Conservation (phyloP, 306 rosid species). For the Quercus aquifolioides region DNA sequence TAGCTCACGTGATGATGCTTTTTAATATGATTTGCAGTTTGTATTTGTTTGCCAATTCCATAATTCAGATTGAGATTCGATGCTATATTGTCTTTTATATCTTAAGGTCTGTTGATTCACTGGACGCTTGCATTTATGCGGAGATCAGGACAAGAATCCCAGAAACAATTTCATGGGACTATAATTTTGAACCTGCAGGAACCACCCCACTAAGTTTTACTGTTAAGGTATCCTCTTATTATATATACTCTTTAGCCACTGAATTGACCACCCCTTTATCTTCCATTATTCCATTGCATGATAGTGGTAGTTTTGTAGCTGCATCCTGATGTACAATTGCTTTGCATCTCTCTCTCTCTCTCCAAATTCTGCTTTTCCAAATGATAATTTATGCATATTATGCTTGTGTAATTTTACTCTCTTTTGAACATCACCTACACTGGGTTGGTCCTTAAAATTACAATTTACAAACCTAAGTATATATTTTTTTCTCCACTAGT, state of each 20-base stretch:
- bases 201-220: conserved; percentile 76
- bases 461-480: neutral
- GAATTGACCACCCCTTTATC: no score
- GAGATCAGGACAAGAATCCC: conserved; percentile 96
- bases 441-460: neutral
- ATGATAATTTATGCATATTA: neutral
- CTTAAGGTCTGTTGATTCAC: conserved; percentile 76
- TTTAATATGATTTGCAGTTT: neutral
- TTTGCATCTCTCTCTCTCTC: neutral
- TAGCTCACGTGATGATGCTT: neutral
- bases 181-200: conserved; percentile 92
- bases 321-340: neutral
- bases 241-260: neutral
- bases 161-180: conserved; percentile 86
- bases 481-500: neutral
- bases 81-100: conserved; percentile 12
- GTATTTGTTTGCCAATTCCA: neutral
- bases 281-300: neutral
- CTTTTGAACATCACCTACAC: neutral
- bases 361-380: neutral
- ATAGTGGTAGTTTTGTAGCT: neutral
- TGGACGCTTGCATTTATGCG: conserved; percentile 76
- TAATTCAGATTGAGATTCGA: neutral
- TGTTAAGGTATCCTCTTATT: conserved; percentile 52
- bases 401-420: neutral